Evolutionary conservation across 306 rosid genomes (phyloP).

Genomic region (Biancaea sappan): DNA sequence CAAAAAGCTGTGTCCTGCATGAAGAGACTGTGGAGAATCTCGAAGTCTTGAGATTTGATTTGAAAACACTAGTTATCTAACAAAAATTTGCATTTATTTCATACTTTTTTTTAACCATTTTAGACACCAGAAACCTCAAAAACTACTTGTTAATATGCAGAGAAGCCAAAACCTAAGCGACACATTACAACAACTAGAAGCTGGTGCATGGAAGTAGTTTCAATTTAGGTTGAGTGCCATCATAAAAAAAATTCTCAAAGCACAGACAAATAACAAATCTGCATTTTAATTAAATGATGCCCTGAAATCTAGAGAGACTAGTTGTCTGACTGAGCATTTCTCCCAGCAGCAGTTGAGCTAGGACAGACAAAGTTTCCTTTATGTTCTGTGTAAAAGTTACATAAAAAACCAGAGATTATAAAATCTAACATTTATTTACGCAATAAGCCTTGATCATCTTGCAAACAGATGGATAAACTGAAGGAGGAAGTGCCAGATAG

Average conservation of each 20-base stretch:
- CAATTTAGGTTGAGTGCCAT: conserved; percentile 1
- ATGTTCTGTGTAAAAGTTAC: not conserved
- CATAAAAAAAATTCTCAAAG: not conserved
- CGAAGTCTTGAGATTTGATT: not conserved
- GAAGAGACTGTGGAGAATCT: conserved; percentile 9
- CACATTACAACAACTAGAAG: conserved; percentile 1
- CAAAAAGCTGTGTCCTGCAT: not conserved
- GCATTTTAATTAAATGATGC: not conserved
- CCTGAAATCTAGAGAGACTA: not conserved
- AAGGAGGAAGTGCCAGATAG: conserved; percentile 94
- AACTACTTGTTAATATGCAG: not conserved
- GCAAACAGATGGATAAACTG: conserved; percentile 89
- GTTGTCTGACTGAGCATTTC: conserved; percentile 4
- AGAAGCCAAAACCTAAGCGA: conserved; percentile 6
- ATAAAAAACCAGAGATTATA: conserved; percentile 3
- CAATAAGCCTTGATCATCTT: conserved; percentile 72
- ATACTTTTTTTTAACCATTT: not conserved
- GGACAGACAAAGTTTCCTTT: not conserved
- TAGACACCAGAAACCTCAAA: conserved; percentile 9
- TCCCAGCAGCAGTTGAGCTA: not conserved
- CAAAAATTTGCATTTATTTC: not conserved
- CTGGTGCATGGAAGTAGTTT: not conserved
- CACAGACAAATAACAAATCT: not conserved
- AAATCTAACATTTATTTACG: conserved; percentile 72
- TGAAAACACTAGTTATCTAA: not conserved